These are phyloP conservation scores for Chrysosphaeria jannelii DNA, from an alignment of 2,329 filamentous ascomycete genomes.

Conservation along the genomic window DNA sequence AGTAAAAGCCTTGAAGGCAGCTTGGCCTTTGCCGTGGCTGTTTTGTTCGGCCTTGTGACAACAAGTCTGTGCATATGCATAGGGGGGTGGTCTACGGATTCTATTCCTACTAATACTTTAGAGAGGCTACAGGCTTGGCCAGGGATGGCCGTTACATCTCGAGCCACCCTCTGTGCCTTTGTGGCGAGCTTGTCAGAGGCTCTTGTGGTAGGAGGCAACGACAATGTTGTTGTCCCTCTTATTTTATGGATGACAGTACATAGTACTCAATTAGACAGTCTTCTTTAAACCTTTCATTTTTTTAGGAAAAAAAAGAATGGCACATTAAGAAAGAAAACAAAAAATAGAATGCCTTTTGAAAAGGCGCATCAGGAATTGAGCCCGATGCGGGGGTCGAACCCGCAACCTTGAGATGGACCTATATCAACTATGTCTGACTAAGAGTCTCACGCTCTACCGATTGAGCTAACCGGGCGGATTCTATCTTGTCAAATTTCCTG, in stretches of 20 bases:
- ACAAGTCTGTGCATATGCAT: slow-evolving; percentile 45
- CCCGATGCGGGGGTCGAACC: slow-evolving; percentile 16
- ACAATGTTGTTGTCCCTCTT: slow-evolving; percentile 90
- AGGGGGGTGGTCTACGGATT: slow-evolving; percentile 38
- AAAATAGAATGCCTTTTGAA: too few relatives aligned
- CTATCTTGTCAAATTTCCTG: too few relatives aligned
- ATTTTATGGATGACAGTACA: slow-evolving; percentile 84
- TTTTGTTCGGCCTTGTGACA: slow-evolving; percentile 39
- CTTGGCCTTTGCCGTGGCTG: slow-evolving; percentile 52
- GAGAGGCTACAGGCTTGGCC: too few relatives aligned
- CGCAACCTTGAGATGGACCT: slow-evolving; percentile 10
- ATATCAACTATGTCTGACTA: too few relatives aligned
- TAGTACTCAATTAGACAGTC: too few relatives aligned
- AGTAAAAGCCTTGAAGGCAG: slow-evolving; percentile 84
- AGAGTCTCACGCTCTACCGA: slow-evolving; percentile 48
- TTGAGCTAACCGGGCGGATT: slow-evolving; percentile 33
- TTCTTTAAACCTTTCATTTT: too few relatives aligned
- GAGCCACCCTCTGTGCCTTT: slow-evolving; percentile 40
- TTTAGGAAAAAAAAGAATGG: too few relatives aligned
- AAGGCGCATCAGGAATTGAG: slow-evolving; percentile 13
- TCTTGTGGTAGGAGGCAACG: slow-evolving; percentile 83
- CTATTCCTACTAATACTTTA: slow-evolving; percentile 1
- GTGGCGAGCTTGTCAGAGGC: slow-evolving; percentile 81
- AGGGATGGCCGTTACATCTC: slow-evolving; percentile 39
- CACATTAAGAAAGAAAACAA: too few relatives aligned